These are phyloP conservation scores for Sporothrix sp. DNA, from an alignment of 2,329 filamentous ascomycete species.

Conservation along the genomic window DNA sequence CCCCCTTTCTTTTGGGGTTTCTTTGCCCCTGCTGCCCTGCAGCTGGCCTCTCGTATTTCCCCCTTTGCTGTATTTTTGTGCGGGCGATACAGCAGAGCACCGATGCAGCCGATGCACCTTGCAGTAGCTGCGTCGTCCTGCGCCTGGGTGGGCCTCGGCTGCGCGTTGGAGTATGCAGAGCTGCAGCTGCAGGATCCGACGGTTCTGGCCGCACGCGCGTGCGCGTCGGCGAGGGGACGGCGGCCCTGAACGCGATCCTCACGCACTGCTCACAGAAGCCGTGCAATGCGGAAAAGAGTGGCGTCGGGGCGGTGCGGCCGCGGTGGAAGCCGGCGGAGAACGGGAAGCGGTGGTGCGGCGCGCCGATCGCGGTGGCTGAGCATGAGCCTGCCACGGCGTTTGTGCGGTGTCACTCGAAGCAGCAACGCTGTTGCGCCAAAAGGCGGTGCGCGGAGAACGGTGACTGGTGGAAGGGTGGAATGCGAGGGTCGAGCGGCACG, in stretches of 20 bases:
- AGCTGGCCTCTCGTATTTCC: too few relatives aligned
- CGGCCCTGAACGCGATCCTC: background rate
- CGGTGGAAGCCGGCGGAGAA: too few relatives aligned
- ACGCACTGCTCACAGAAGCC: background rate
- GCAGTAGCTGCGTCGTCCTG: conserved; percentile 8
- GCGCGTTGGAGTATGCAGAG: background rate
- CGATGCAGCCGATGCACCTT: conserved; percentile 11
- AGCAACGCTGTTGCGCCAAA: background rate
- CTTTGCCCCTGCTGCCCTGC: too few relatives aligned
- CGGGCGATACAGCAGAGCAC: background rate
- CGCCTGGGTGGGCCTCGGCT: conserved; percentile 7
- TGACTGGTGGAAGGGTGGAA: background rate
- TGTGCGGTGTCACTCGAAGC: background rate
- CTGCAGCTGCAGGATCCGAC: background rate
- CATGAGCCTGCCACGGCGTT: background rate
- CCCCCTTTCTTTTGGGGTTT: background rate
- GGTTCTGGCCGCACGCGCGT: background rate
- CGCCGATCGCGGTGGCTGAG: background rate
- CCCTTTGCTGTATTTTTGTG: background rate
- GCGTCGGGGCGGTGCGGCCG: background rate
- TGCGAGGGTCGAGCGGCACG: background rate
- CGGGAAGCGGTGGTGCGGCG: too few relatives aligned
- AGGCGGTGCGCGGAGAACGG: too few relatives aligned
- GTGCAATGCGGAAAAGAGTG: too few relatives aligned
- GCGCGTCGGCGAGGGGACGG: background rate